A percentile compares a stretch with the other conserved stretches of the same genome.
phyloP scores from a whole-genome alignment of 257 asterid species.

The Solanum appendiculatum region DNA sequence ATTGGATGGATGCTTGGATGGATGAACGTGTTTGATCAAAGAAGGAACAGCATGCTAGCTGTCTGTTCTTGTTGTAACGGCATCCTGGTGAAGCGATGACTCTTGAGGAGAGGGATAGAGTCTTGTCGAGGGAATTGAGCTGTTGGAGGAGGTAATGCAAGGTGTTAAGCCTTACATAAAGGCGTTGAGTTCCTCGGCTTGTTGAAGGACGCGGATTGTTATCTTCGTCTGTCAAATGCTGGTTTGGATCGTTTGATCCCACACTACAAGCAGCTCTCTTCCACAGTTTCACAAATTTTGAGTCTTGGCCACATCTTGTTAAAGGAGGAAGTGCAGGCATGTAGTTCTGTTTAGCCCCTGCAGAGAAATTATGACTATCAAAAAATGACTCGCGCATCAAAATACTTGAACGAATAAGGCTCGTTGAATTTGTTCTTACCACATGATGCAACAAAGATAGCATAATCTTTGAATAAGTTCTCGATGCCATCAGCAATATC shows the following conservation, averaged over 20 bases:
- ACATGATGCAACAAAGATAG: constrained; percentile 66
- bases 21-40: constrained; percentile 51
- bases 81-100: constrained; percentile 32
- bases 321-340: constrained; percentile 84
- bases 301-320: constrained; percentile 71
- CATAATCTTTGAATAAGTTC: constrained; percentile 57
- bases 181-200: constrained; percentile 95
- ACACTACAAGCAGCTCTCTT: constrained; percentile 65
- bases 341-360: constrained; percentile 85
- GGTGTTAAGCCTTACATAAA: constrained; percentile 90
- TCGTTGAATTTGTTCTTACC: constrained; percentile 28
- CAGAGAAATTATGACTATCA: neutral
- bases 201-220: constrained; percentile 73
- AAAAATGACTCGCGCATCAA: neutral
- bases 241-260: constrained; percentile 33
- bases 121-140: constrained; percentile 51
- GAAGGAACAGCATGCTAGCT: constrained; percentile 38
- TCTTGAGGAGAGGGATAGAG: constrained; percentile 41
- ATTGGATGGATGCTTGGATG: constrained; percentile 44
- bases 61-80: constrained; percentile 20
- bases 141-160: constrained; percentile 57
- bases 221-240: constrained; percentile 22
- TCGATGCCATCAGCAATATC: constrained; percentile 71
- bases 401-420: neutral
- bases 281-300: constrained; percentile 65